Base-by-base conservation (phyloP, 805 yeast genomes). In the Teunomyces funiuensis region DNA sequence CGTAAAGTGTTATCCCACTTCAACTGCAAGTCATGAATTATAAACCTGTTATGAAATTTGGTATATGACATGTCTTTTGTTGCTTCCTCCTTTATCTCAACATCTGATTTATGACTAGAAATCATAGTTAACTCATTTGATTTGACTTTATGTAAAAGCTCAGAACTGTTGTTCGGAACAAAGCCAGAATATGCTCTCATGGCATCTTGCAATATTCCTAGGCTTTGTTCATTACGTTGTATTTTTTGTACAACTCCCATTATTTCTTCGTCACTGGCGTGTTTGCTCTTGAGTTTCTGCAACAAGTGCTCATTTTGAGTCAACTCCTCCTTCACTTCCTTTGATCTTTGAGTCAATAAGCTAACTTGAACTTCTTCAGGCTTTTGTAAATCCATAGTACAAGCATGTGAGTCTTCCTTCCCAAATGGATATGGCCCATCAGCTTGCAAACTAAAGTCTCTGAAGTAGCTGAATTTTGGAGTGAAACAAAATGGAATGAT, bases 1-100 rank as follows among this genome's bases (percentile, higher is more conserved):
- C 97, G 68, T 7, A 82, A 74, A 3, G 66, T 56, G 45, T 85
- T 82, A 59, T 85, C 83, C 96, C 97, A 89, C 50, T 81, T 85
- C 50, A 89, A 57, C 52, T 82, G 78, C 59, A 88, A 72, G 42
- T 83, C 79, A 50, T 88, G 89, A 16, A 88, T 65, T 44, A 82
- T 77, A 59, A 84, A 88, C 37, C 88, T 67, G 57, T 90, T 89
- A 44, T 74, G 76, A 61, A 79, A 85, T 40, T 47, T 69, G 28
- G 58, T 54, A 2, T 58, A 61, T 5, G 57, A 47, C 5, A 60
- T 41, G 17, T 54, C 51, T 28, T 55, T 41, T 10, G 50, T 49
- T 2, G 54, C 43, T 2, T 55, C 61, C 37, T 54, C 55, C 19
- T 53, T 44, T 11, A 61, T 49, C 13, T 63, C 65, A 17, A 51